Evolutionary conservation across 371 early-diverging fungal genomes (phyloP).

Genomic region (Basidiobolus meristosporus): DNA sequence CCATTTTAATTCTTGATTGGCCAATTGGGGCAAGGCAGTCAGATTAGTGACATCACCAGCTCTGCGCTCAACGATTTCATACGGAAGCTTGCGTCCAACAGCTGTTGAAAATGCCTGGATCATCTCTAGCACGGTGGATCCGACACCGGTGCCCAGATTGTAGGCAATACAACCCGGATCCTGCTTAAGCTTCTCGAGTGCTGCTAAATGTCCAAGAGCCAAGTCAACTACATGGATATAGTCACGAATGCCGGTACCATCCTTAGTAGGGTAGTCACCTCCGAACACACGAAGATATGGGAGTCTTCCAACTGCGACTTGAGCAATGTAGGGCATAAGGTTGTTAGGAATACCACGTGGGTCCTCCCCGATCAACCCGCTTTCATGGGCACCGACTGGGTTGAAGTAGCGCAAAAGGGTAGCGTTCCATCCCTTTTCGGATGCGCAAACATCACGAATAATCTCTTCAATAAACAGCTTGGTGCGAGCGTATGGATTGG

Average conservation of each 20-base stretch:
- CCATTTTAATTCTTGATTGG: conserved; percentile 57
- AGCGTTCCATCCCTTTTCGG: conserved; percentile 34
- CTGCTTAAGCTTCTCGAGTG: conserved; percentile 38
- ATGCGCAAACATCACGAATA: conserved; percentile 38
- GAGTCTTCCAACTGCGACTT: conserved; percentile 56
- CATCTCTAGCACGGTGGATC: conserved; percentile 77
- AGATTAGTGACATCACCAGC: conserved; percentile 72
- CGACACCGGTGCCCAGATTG: conserved; percentile 77
- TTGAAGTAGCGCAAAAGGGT: conserved; percentile 75
- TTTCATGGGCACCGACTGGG: conserved; percentile 74
- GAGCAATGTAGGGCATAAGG: conserved; percentile 70
- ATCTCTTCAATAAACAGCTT: conserved; percentile 70
- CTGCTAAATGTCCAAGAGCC: conserved; percentile 71
- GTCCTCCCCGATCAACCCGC: conserved; percentile 75
- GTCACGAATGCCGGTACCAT: conserved; percentile 84
- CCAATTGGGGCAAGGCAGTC: conserved; percentile 62
- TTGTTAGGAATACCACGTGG: conserved; percentile 73
- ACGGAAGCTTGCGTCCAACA: conserved; percentile 42
- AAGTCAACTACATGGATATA: conserved; percentile 84
- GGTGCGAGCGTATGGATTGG: conserved; percentile 76
- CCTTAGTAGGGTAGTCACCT: conserved; percentile 61
- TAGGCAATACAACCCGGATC: conserved; percentile 37
- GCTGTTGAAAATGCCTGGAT: conserved; percentile 53
- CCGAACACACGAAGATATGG: conserved; percentile 65
- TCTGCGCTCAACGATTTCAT: conserved; percentile 37